Base-by-base conservation (phyloP, 805 yeast species). In the Suhomyces faveliae region DNA sequence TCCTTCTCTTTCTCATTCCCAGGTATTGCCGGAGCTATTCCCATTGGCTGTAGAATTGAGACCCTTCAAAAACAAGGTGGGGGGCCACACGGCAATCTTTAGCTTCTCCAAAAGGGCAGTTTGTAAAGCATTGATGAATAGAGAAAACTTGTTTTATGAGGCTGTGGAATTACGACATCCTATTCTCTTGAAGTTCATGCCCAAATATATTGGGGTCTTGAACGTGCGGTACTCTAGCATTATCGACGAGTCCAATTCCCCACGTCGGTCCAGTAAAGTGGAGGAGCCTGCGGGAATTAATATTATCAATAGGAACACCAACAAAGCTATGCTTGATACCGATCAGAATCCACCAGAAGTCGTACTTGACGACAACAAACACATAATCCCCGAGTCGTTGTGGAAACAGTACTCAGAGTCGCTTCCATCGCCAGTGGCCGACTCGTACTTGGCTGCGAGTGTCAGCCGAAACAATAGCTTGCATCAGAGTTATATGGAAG, bases 71-170 rank as follows among this genome's bases (percentile, higher is more conserved):
- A 90, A 94, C 62, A 90, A 88, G 61, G 98, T 94, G 19, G 99
- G 99, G 6, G 99, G 99, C 0, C 99, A 94, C 63, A 92, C 97
- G 0, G 97, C 97, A 1, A 90, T 94, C 29, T 94, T 92, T 70
- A 80, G 92, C 54, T 94, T 94, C 62, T 86, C 96, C 4, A 87
- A 84, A 56, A 76, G 88, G 49, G 98, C 97, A 0, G 96, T 94
- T 13, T 94, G 98, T 66, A 94, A 94, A 66, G 94, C 94, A 0
- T 73, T 95, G 51, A 89, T 90, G 51, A 89, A 88, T 58, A 77
- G 96, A 48, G 99, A 94, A 61, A 89, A 94, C 67, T 69, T 75
- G 51, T 91, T 96, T 86, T 94, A 94, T 66, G 99, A 94, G 64
- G 82, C 84, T 4, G 84, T 94, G 40, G 98, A 94, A 67, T 66